Evolutionary conservation across 805 yeast species (phyloP).

Genomic region (Candida oleophila): DNA sequence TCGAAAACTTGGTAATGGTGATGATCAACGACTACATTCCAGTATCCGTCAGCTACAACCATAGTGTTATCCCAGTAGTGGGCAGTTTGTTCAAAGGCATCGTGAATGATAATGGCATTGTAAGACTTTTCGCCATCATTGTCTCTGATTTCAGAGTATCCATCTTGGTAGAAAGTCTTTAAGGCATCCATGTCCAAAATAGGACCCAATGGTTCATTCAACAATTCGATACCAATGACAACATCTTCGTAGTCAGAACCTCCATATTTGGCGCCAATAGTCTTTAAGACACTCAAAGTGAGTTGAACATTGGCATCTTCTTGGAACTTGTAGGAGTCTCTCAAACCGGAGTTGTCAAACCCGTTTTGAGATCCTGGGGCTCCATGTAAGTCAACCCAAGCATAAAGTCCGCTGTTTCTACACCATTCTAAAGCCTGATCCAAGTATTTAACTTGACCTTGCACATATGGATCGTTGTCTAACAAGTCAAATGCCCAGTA

Average conservation of each 20-base stretch:
- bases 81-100: conserved; percentile 62
- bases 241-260: conserved; percentile 60
- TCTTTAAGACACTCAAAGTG: conserved; percentile 55
- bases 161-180: conserved; percentile 58
- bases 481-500: conserved; percentile 83
- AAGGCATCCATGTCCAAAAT: conserved; percentile 57
- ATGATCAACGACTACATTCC: conserved; percentile 80
- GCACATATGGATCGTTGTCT: conserved; percentile 78
- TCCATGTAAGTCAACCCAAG: conserved; percentile 92
- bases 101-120: conserved; percentile 71
- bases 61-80: conserved; percentile 65
- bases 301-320: conserved; percentile 49
- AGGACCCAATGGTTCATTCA: conserved; percentile 89
- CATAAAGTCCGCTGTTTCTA: conserved; percentile 57
- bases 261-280: conserved; percentile 65
- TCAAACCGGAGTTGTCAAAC: conserved; percentile 87
- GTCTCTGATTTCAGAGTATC: conserved; percentile 63
- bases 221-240: conserved; percentile 77
- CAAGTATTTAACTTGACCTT: conserved; percentile 72
- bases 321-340: conserved; percentile 63
- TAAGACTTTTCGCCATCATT: conserved; percentile 35
- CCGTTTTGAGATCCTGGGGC: conserved; percentile 98
- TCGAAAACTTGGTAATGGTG: conserved; percentile 89
- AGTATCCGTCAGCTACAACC: conserved; percentile 24
- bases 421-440: conserved; percentile 83